Evolutionary conservation across 2,329 filamentous ascomycete species (phyloP), one percentile per base, ranked within the genome.

Genomic region (Botryotinia calthae): DNA sequence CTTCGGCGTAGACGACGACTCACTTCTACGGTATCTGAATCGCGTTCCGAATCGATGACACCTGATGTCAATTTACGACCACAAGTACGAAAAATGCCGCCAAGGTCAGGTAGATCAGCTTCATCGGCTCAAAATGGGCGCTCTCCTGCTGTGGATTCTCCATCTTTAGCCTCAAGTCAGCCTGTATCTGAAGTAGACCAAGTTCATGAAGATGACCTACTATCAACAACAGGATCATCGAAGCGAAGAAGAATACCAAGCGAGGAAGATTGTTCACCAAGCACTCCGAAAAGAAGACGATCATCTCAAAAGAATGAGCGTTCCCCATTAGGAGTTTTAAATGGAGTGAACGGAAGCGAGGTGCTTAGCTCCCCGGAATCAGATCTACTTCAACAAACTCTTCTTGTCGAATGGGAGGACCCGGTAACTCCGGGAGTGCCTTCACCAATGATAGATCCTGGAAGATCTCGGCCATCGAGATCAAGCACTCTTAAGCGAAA

Each of bases 41-140:
- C 88, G 28, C 83, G 88, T 74, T 88, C 87, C 7, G 85, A 88
- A 3, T 90, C 88, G 0, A 84, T 87, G 40, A 87, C 85, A 0
- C 88, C 88, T 1, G 85, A 87, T 42, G 85, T 88, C 31, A 78
- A 77, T 42, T 75, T 80, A 51, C 77, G 80, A 59, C 80, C 79
- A 37, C 72, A 74, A 46, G 76, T 81, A 25, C 70, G 73, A 14
- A 81, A 79, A 72, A 75, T 73, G 66, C 79, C 77, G 20, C 76
- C 77, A 18, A 76, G 74, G 67, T 78, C 76, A 2, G 48, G 48
- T 28, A 67, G 48, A 56, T 72, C 71, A 22, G 70, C 77, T 25
- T 77, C 76, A 18, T 75, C 75, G 72, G 73, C 78, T 51, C 77
- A 77, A 37, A 77, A 77, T 61, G 61, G 65, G n/a, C 72, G 74